These are phyloP conservation scores for Primulina huaijiensis DNA, from an alignment of 257 asterid species.

Conservation along the genomic window DNA sequence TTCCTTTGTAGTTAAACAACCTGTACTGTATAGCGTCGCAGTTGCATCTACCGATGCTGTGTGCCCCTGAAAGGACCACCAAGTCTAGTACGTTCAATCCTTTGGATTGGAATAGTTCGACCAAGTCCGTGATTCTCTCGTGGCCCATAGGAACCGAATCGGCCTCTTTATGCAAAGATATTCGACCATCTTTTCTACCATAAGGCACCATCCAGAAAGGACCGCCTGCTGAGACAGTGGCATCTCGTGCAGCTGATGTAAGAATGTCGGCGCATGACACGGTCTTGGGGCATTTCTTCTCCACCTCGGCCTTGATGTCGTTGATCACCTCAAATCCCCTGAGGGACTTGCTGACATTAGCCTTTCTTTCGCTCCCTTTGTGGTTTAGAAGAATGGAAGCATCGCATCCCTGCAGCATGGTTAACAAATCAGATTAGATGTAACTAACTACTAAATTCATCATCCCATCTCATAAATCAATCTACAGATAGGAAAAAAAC, in stretches of 20 bases:
- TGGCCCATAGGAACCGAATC: constrained; percentile 42
- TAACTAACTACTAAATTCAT: too few relatives aligned
- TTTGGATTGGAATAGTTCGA: constrained; percentile 49
- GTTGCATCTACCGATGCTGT: constrained; percentile 66
- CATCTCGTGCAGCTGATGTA: constrained; percentile 54
- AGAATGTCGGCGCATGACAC: constrained; percentile 69
- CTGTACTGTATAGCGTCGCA: constrained; percentile 62
- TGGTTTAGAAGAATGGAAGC: constrained; percentile 54
- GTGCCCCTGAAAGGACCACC: constrained; percentile 73
- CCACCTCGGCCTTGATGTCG: constrained; percentile 50
- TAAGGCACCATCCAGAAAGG: constrained; percentile 58
- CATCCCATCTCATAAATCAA: too few relatives aligned
- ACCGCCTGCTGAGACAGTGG: constrained; percentile 47
- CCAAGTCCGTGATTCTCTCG: constrained; percentile 43
- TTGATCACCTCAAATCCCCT: constrained; percentile 49
- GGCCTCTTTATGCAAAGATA: constrained; percentile 39
- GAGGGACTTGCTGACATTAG: constrained; percentile 40
- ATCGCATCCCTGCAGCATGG: constrained; percentile 48
- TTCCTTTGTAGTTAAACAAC: constrained; percentile 50
- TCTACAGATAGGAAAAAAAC: not conserved
- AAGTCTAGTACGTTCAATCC: constrained; percentile 51
- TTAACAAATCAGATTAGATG: not conserved
- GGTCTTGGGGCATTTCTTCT: constrained; percentile 44
- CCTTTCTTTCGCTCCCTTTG: constrained; percentile 45
- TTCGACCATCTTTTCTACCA: constrained; percentile 53